Conservation (phyloP, 2,329 filamentous ascomycete species). For the Ciborinia camelliae region DNA sequence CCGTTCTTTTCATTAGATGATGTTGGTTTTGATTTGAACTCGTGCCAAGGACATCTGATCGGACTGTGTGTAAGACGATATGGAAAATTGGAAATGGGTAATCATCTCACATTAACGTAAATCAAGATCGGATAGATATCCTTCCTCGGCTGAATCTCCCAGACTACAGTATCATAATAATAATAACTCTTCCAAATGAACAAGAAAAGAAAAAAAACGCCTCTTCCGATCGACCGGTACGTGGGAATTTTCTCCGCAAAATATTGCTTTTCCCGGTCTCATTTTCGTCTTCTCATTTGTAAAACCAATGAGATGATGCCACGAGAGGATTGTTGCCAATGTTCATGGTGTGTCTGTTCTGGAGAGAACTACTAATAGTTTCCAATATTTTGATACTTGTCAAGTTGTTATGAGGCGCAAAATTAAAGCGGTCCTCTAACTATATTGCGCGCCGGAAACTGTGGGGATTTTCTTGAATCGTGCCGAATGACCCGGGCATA, state of each 20-base stretch:
- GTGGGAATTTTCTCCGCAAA: background rate
- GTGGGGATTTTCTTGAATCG: background rate
- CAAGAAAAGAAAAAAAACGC: background rate
- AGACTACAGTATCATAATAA: too few species aligned
- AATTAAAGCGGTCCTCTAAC: background rate
- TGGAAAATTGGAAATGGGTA: background rate
- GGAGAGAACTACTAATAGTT: background rate
- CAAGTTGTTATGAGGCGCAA: background rate
- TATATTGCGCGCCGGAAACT: background rate
- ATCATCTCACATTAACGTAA: too few species aligned
- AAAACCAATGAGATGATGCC: background rate
- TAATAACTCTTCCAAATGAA: background rate
- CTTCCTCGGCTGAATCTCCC: background rate
- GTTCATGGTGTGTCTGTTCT: background rate
- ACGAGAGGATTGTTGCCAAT: background rate
- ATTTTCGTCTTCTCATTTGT: background rate
- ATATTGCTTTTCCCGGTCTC: background rate
- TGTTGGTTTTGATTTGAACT: background rate
- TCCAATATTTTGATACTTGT: background rate
- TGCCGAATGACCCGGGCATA: background rate
- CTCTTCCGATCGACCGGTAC: background rate
- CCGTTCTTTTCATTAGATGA: background rate
- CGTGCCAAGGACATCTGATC: conserved; percentile 19
- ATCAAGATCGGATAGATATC: background rate
- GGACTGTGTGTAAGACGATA: conserved; percentile 1